Percentiles rank a stretch among this genome's conserved stretches.
These are phyloP conservation scores for Akanthomyces muscarius DNA, from an alignment of 2,329 filamentous ascomycete species.

Conservation along the genomic window DNA sequence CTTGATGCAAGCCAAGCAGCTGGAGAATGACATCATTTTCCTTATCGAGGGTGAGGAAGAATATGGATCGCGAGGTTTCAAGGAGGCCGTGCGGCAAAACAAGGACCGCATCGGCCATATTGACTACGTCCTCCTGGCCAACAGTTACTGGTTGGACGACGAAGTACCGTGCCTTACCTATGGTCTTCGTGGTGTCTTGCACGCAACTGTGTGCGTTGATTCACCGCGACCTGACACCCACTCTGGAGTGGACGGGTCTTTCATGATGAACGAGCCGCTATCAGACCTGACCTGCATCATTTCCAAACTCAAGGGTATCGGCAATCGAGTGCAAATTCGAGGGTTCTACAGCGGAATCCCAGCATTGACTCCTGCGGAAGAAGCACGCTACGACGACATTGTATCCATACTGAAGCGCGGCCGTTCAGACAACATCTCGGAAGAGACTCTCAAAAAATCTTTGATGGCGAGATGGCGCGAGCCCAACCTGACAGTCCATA, in stretches of 20 bases:
- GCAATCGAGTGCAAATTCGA: slow-evolving; percentile 79
- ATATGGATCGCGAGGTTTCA: slow-evolving; percentile 86
- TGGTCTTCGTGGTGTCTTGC: slow-evolving; percentile 86
- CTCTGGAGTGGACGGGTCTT: slow-evolving; percentile 93
- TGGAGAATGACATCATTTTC: slow-evolving; percentile 88
- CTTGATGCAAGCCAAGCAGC: slow-evolving; percentile 73
- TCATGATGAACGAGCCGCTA: slow-evolving; percentile 82
- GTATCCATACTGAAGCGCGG: slow-evolving; percentile 69
- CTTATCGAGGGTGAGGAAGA: slow-evolving; percentile 97
- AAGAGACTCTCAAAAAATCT: slow-evolving; percentile 71
- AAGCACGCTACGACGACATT: slow-evolving; percentile 79
- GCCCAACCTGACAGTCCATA: slow-evolving; percentile 88
- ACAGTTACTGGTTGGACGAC: slow-evolving; percentile 98
- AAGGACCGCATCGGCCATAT: slow-evolving; percentile 84
- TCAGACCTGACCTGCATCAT: slow-evolving; percentile 86
- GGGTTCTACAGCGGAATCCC: slow-evolving; percentile 85
- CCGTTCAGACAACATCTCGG: slow-evolving; percentile 56
- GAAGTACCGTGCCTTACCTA: slow-evolving; percentile 94
- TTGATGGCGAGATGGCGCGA: slow-evolving; percentile 95
- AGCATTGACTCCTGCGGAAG: slow-evolving; percentile 69
- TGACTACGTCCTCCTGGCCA: slow-evolving; percentile 91
- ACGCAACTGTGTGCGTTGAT: slow-evolving; percentile 84
- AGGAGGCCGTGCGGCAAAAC: slow-evolving; percentile 72
- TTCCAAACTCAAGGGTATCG: slow-evolving; percentile 73
- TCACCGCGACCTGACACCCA: slow-evolving; percentile 86